phyloP scores from a whole-genome alignment of 176 grass and related monocot genomes.

The Hordeum vulgare region DNA sequence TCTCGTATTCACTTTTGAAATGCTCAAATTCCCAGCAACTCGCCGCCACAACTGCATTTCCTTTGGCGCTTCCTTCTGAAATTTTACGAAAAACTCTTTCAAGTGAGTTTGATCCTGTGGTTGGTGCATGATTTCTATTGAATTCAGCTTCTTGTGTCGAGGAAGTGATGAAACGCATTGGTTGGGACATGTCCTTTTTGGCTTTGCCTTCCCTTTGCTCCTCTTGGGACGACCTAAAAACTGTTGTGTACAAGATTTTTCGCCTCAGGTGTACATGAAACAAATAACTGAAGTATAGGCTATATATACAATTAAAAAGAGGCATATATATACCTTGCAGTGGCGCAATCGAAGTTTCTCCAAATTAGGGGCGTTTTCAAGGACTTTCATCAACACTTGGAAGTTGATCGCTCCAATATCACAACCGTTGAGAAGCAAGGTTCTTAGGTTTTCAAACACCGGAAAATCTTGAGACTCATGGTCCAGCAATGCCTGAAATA shows the following conservation, averaged over 20 bases:
- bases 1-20: not conserved
- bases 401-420: not conserved
- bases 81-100: not conserved
- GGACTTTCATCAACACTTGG: not conserved
- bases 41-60: not conserved
- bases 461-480: not conserved
- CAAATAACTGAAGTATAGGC: not conserved
- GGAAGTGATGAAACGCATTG: not conserved
- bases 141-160: not conserved
- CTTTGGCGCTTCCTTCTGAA: not conserved
- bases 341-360: constrained; percentile 1
- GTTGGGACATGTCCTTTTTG: not conserved
- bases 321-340: constrained; percentile 3
- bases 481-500: constrained; percentile 9
- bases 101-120: not conserved
- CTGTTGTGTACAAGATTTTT: not conserved
- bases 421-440: not conserved
- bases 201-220: not conserved
- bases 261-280: not conserved
- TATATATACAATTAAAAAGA: not conserved
- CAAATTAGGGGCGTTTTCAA: not conserved
- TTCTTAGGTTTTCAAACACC: not conserved
- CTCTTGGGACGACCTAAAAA: not conserved
- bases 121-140: not conserved
- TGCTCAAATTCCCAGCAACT: not conserved